Evolutionary conservation across 768 basidiomycete genomes (phyloP).

Genomic region (Cystofilobasidium bisporidii): DNA sequence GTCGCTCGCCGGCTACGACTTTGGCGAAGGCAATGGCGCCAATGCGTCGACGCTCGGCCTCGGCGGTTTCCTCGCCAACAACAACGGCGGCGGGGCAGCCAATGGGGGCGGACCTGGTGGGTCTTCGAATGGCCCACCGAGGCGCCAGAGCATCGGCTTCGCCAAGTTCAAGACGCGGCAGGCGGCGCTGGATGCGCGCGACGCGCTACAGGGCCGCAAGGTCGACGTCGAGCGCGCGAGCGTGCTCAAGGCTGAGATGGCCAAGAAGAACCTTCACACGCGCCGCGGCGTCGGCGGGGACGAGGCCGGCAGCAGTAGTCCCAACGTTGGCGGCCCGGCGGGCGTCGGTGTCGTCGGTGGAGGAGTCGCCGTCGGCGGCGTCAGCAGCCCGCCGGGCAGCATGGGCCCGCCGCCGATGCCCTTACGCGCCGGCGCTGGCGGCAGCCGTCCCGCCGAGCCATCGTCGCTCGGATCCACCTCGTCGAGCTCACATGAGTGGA

Average conservation of each 20-base stretch:
- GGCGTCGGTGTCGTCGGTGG: slow-evolving; percentile 7
- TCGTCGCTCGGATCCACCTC: background rate
- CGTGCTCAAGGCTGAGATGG: slow-evolving; percentile 96
- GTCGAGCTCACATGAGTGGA: background rate
- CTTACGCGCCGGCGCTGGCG: background rate
- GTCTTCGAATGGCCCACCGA: slow-evolving; percentile 45
- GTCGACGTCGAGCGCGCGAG: slow-evolving; percentile 90
- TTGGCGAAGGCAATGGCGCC: background rate
- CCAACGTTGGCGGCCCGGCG: slow-evolving; percentile 14
- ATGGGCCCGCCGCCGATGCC: background rate
- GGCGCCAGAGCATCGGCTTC: slow-evolving; percentile 97
- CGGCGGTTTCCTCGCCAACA: slow-evolving; percentile 34
- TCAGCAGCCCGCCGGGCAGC: background rate
- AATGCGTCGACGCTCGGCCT: slow-evolving; percentile 26
- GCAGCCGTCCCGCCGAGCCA: background rate
- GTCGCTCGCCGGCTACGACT: slow-evolving; percentile 4
- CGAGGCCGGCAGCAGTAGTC: slow-evolving; percentile 35
- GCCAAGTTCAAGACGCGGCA: slow-evolving; percentile 84
- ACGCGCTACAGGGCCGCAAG: slow-evolving; percentile 74
- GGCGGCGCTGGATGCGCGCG: slow-evolving; percentile 78
- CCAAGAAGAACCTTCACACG: slow-evolving; percentile 97
- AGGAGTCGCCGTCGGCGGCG: slow-evolving; percentile 9
- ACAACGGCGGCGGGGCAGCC: slow-evolving; percentile 32
- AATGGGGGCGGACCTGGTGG: slow-evolving; percentile 27
- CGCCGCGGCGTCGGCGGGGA: slow-evolving; percentile 72